Percentiles rank a stretch among this genome's conserved stretches.
phyloP scores from a whole-genome alignment of 2,329 filamentous ascomycete species.

The Ophiostoma piceae region DNA sequence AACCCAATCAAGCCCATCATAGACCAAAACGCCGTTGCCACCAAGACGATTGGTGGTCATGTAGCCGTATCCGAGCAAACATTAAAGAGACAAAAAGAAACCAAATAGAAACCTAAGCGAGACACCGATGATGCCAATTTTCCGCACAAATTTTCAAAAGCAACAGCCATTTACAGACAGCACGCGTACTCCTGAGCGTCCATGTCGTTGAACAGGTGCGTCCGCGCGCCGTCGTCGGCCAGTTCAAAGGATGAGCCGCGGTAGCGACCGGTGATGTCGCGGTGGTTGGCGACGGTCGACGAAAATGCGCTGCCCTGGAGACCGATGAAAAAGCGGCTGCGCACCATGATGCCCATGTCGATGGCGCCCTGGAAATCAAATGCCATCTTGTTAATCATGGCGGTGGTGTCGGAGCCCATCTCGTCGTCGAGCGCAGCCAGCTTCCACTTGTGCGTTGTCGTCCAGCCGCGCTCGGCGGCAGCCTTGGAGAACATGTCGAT shows the following conservation, averaged over 20 bases:
- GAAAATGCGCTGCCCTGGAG: constrained; percentile 36
- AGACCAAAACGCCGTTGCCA: constrained; percentile 4
- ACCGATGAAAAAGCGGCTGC: constrained; percentile 34
- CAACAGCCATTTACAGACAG: constrained; percentile 30
- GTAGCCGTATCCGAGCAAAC: not conserved
- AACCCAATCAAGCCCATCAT: constrained; percentile 1
- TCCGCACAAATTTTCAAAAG: not conserved
- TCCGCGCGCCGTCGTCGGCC: constrained; percentile 33
- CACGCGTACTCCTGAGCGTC: constrained; percentile 34
- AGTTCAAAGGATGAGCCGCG: constrained; percentile 33
- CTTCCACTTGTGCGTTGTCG: constrained; percentile 35
- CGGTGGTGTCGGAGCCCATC: constrained; percentile 26
- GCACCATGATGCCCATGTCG: constrained; percentile 35
- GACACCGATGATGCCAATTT: not conserved
- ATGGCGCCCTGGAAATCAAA: constrained; percentile 37
- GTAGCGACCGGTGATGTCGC: constrained; percentile 35
- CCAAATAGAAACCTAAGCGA: not conserved
- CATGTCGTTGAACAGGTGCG: constrained; percentile 34
- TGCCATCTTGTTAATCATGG: constrained; percentile 30
- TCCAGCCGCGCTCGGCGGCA: constrained; percentile 33
- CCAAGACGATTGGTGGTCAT: not conserved
- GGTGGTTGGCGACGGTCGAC: constrained; percentile 33
- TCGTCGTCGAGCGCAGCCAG: constrained; percentile 28
- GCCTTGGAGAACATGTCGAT: constrained; percentile 33
- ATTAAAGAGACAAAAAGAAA: not conserved